Evolutionary conservation across 2,329 filamentous ascomycete genomes (phyloP), one percentile per base, ranked within the genome.

Genomic region (Penicillium thymicola): DNA sequence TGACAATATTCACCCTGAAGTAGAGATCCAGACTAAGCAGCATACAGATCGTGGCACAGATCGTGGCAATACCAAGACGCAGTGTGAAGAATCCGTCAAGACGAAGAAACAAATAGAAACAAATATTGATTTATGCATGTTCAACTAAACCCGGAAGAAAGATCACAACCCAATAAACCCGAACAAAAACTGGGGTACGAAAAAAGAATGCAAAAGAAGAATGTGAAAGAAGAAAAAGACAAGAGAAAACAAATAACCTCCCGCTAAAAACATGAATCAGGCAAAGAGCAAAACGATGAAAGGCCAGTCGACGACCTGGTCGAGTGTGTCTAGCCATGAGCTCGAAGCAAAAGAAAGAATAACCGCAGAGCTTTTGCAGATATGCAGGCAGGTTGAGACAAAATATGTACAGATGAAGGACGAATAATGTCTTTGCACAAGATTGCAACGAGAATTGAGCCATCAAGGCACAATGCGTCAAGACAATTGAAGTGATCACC

Each of bases 401-500:
- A 27, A 34, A 36, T 51, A 51, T 51, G 40, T 51, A 51, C 21
- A 41, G 25, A 32, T 14, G n/a, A 41, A 30, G n/a, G 21, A 34
- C 10, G 5, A 25, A 46, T 6, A 8, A n/a, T 45, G 11, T 32
- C 13, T 27, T 43, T 25, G 51, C 36, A 34, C 21, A 40, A 32
- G 42, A 16, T 40, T n/a, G 28, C 5, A 16, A 5, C 18, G 21
- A 36, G 40, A 11, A 34, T 25, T 30, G 4, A 16, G 27, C 37
- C 36, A 50, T 43, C 48, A 47, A 46, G 32, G 34, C 14, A 30
- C 9, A 23, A 30, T 21, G 11, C n/a, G 9, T 28, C 44, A 27
- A 54, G 10, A 5, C 27, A 23, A 40, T 53, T n/a, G 34, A 32
- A 25, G 8, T 21, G 45, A 59, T 70, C 59, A 73, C 72, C 72